Conservation (phyloP, 148 eudicot genomes). For the Amaranthus hypochondriacus region DNA sequence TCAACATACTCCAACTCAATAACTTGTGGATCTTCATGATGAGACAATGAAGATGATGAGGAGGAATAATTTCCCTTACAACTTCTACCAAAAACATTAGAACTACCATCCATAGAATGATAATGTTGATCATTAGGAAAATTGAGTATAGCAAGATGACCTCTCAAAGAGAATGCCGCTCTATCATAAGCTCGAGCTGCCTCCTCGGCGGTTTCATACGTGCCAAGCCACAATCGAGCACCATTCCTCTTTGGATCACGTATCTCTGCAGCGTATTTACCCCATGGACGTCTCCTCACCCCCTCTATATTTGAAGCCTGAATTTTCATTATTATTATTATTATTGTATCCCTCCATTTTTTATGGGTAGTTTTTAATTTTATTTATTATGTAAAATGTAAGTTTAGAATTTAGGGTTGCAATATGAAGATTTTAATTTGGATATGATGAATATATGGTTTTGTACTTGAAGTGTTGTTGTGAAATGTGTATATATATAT, state of each 20-base stretch:
- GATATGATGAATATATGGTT: background rate
- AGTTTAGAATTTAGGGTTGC: background rate
- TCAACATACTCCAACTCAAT: conserved; percentile 49
- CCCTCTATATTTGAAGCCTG: conserved; percentile 33
- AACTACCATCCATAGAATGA: conserved; percentile 14
- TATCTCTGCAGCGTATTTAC: conserved; percentile 41
- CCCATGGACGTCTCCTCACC: conserved; percentile 41
- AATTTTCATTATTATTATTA: conserved; percentile 8
- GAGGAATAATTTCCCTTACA: too few species aligned
- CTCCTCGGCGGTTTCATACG: conserved; percentile 35
- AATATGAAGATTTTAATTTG: background rate
- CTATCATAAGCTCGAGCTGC: conserved; percentile 44
- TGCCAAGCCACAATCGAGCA: conserved; percentile 40
- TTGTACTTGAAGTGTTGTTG: too few species aligned
- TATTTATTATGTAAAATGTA: background rate
- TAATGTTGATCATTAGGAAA: conserved; percentile 42
- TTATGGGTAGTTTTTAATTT: background rate
- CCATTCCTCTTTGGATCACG: conserved; percentile 39
- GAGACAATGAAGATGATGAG: conserved; percentile 4
- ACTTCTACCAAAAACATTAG: background rate
- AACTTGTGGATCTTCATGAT: conserved; percentile 20
- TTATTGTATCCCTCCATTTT: conserved; percentile 6
- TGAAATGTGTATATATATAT: background rate
- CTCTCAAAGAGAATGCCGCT: conserved; percentile 34
- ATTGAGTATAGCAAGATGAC: conserved; percentile 40